phyloP scores from a whole-genome alignment of 371 early-diverging fungal genomes.

The Haplosporangium sp. region DNA sequence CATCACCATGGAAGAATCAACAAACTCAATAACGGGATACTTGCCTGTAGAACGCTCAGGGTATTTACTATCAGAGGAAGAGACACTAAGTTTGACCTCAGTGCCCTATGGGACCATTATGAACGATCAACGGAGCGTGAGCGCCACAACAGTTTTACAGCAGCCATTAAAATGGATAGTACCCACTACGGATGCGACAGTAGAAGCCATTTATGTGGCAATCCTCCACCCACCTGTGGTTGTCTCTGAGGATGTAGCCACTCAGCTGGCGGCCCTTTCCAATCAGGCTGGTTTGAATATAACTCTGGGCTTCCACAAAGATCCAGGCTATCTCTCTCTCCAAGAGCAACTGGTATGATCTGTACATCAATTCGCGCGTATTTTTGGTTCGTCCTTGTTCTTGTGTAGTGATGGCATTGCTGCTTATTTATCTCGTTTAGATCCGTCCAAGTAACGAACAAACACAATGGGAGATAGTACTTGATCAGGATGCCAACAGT shows the following conservation, averaged over 20 bases:
- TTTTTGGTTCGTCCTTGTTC: not conserved
- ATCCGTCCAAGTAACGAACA: slow-evolving; percentile 27
- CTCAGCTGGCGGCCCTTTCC: slow-evolving; percentile 46
- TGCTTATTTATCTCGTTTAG: slow-evolving; percentile 11
- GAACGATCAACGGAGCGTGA: slow-evolving; percentile 51
- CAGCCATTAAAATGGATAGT: slow-evolving; percentile 51
- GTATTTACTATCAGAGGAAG: slow-evolving; percentile 37
- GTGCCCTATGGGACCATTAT: slow-evolving; percentile 51
- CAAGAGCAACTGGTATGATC: slow-evolving; percentile 41
- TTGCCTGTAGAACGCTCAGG: slow-evolving; percentile 34
- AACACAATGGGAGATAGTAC: slow-evolving; percentile 35
- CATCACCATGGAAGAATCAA: slow-evolving; percentile 46
- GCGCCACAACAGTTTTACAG: slow-evolving; percentile 36
- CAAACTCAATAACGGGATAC: slow-evolving; percentile 25
- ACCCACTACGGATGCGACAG: slow-evolving; percentile 30
- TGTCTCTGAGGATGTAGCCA: slow-evolving; percentile 42
- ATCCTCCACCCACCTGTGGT: slow-evolving; percentile 47
- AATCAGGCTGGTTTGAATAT: slow-evolving; percentile 44
- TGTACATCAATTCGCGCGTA: not conserved
- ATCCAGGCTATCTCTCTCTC: slow-evolving; percentile 44
- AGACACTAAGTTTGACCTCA: slow-evolving; percentile 21
- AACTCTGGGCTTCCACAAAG: slow-evolving; percentile 44
- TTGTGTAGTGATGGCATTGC: not conserved
- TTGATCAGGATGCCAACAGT: slow-evolving; percentile 32
- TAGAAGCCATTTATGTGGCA: slow-evolving; percentile 46